phyloP scores from a whole-genome alignment of 1,284 basidiomycete genomes.

The Tilletia indica region DNA sequence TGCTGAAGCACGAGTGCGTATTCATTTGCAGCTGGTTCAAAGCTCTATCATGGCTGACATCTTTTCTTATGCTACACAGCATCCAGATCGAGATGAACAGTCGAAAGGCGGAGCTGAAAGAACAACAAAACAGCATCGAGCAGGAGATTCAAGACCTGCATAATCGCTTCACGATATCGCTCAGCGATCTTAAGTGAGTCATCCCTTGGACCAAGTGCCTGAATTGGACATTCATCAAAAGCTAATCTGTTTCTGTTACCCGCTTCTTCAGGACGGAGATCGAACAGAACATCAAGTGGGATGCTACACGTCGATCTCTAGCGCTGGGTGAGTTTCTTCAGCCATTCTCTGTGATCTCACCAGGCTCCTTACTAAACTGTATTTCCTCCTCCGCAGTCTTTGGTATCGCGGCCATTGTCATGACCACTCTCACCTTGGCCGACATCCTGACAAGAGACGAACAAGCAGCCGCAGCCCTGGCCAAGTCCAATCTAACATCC shows the following conservation, averaged over 20 bases:
- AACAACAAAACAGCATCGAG: constrained; percentile 81
- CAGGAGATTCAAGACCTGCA: constrained; percentile 76
- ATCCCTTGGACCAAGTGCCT: background rate
- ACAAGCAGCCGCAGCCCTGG: constrained; percentile 26
- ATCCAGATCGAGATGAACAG: constrained; percentile 95
- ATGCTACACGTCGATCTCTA: constrained; percentile 50
- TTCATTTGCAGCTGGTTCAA: background rate
- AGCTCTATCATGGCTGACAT: background rate
- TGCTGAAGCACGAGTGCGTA: constrained; percentile 84
- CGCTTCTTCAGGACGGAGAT: constrained; percentile 41
- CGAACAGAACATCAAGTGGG: constrained; percentile 56
- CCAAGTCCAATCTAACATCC: background rate
- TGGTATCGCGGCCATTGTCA: constrained; percentile 52
- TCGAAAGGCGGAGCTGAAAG: constrained; percentile 86
- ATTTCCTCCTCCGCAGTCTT: constrained; percentile 34
- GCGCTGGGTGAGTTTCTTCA: constrained; percentile 21
- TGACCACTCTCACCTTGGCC: constrained; percentile 49
- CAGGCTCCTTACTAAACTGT: background rate
- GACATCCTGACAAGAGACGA: constrained; percentile 47
- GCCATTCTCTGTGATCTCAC: too few relatives aligned
- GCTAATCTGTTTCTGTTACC: background rate
- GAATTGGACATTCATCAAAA: background rate
- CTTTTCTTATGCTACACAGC: constrained; percentile 19
- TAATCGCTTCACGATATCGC: constrained; percentile 55
- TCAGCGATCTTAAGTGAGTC: constrained; percentile 45